Base-by-base conservation (phyloP, 2,329 filamentous ascomycete species). In the Truncatella angustata region DNA sequence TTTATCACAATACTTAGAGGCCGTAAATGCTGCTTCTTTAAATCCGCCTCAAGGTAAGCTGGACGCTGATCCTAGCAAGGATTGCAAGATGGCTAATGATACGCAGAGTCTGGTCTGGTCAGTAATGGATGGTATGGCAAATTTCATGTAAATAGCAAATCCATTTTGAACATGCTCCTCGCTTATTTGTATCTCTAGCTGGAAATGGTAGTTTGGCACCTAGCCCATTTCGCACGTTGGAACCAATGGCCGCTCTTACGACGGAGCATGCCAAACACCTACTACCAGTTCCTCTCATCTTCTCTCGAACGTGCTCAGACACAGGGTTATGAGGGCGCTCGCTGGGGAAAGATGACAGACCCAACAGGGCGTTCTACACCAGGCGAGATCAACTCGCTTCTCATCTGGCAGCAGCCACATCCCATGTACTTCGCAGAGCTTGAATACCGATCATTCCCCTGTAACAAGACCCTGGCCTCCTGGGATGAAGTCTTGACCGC, bases 391-490 rank as follows among this genome's bases (percentile, higher is more conserved):
- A 85, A 85, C 61, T 77, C 75, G 9, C 67, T 85, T 1, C 67
- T 86, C 3, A 79, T 84, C 52, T 85, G 82, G 82, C 82, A 85
- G 58, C 82, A 84, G 58, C 81, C 80, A 6, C 82, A 85, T 60
- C 72, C 77, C 0, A 78, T 84, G 71, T 81, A 80, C 60, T 81
- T 84, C 58, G 82, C 81, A 0, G 80, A 83, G 61, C 65, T 77
- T 16, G 77, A 81, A 59, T 83, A 78, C 58, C 70, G 77, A 20
- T 70, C 70, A 0, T 74, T 69, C 49, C 73, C 76, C 0, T 70
- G 23, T 24, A 49, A 64, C 3, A 62, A 67, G 4, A 80, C 75
- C 0, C 62, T 85, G 5, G 46, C 61, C 36, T 74, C 73, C 30
- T 85, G 82, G 82, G 76, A 84, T 50, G 61, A 62, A 0, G 63